Conservation (phyloP, 2,329 filamentous ascomycete species). For the Ceratocystis smalleyi region DNA sequence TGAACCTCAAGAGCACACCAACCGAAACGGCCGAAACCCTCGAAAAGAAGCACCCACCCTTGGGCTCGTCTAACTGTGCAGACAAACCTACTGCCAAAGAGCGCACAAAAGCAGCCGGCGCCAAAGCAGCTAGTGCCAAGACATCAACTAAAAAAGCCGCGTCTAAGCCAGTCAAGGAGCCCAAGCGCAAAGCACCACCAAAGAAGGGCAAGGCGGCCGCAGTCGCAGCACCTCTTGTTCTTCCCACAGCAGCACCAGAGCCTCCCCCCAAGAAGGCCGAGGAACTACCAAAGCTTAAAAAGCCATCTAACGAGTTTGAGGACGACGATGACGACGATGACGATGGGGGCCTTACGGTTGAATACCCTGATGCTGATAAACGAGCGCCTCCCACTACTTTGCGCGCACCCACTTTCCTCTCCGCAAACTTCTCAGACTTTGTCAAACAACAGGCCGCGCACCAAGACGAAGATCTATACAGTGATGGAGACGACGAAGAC, state of each 20-base stretch:
- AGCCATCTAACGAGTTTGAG: conserved; percentile 28
- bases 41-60: conserved; percentile 50
- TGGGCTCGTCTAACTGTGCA: conserved; percentile 29
- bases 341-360: conserved; percentile 41
- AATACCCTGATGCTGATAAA: conserved; percentile 40
- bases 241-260: conserved; percentile 23
- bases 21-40: conserved; percentile 48
- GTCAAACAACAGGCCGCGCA: conserved; percentile 28
- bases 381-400: conserved; percentile 23
- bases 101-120: conserved; percentile 6
- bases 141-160: conserved; percentile 19
- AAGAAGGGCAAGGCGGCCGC: conserved; percentile 24
- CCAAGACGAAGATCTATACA: conserved; percentile 21
- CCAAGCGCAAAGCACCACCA: conserved; percentile 23
- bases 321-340: conserved; percentile 41
- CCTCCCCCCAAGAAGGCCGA: conserved; percentile 15
- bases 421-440: conserved; percentile 39
- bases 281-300: conserved; percentile 23
- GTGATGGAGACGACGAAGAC: conserved; percentile 29
- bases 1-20: conserved; percentile 64
- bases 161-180: conserved; percentile 22
- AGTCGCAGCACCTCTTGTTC: conserved; percentile 26
- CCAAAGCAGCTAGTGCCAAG: conserved; percentile 16
- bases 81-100: conserved; percentile 14
- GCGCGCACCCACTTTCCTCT: conserved; percentile 24